A percentile compares a stretch with the other conserved stretches of the same genome.
phyloP scores from a whole-genome alignment of 2,329 filamentous ascomycete species.

The Curvularia hawaiiensis region DNA sequence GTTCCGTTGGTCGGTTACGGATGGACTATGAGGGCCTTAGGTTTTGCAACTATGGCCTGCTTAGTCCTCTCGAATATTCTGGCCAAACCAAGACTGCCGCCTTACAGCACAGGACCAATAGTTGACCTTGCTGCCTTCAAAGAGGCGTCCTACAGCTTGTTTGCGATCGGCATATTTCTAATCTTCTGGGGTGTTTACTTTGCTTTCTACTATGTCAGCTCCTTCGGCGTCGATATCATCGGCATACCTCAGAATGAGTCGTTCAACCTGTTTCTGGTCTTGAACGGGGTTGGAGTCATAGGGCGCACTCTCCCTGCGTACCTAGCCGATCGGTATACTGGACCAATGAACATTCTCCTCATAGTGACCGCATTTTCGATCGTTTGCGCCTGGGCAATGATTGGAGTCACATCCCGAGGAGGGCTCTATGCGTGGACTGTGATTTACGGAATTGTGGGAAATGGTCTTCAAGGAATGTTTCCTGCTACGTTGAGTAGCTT shows the following conservation, averaged over 20 bases:
- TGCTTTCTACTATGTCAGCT: constrained; percentile 49
- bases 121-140: neutral
- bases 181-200: constrained; percentile 42
- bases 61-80: neutral
- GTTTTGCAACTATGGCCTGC: constrained; percentile 30
- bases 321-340: constrained; percentile 50
- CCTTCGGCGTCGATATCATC: constrained; percentile 58
- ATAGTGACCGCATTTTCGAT: constrained; percentile 48
- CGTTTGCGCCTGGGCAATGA: constrained; percentile 53
- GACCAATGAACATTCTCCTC: constrained; percentile 48
- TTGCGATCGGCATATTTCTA: neutral
- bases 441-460: constrained; percentile 56
- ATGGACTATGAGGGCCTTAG: constrained; percentile 65
- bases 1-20: constrained; percentile 49
- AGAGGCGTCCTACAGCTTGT: neutral
- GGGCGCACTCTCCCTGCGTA: constrained; percentile 57
- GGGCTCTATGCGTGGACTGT: constrained; percentile 50
- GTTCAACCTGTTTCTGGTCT: constrained; percentile 54
- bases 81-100: neutral
- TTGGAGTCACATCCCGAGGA: constrained; percentile 39
- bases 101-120: neutral
- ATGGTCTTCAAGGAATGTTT: constrained; percentile 52
- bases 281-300: constrained; percentile 52
- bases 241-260: constrained; percentile 41
- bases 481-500: constrained; percentile 52